Percentiles rank a stretch among this genome's conserved stretches.
Conservation (phyloP, 1,139 yeast genomes). For the Pichia sp. region DNA sequence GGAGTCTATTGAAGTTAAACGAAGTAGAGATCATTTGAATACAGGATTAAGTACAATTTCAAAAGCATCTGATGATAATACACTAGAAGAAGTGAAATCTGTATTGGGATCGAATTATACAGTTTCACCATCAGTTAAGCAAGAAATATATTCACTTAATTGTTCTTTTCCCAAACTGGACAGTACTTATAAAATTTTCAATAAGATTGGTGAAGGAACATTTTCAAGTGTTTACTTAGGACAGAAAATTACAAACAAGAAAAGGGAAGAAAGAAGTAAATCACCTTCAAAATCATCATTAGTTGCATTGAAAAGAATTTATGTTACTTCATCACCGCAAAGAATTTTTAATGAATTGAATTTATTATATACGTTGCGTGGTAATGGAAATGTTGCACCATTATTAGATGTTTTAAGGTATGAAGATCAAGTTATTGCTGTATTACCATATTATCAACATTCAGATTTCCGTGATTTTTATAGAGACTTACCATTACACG, state of each 20-base stretch:
- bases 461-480: conserved; percentile 86
- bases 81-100: conserved; percentile 8
- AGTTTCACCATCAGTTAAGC: conserved; percentile 47
- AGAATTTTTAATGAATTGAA: conserved; percentile 84
- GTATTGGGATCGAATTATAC: conserved; percentile 6
- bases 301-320: conserved; percentile 89
- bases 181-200: conserved; percentile 58
- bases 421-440: conserved; percentile 90
- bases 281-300: conserved; percentile 30
- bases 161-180: conserved; percentile 58
- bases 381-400: conserved; percentile 78
- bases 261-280: conserved; percentile 15
- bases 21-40: not conserved
- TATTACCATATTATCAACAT: conserved; percentile 86
- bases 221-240: conserved; percentile 78
- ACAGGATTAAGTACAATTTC: conserved; percentile 2
- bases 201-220: conserved; percentile 94
- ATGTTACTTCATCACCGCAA: conserved; percentile 91
- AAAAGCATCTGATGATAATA: conserved; percentile 8
- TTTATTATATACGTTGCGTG: conserved; percentile 59
- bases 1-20: not conserved
- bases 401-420: conserved; percentile 78
- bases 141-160: conserved; percentile 62
- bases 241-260: conserved; percentile 42
- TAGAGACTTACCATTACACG: conserved; percentile 69